Evolutionary conservation across 2,329 filamentous ascomycete species (phyloP), one percentile per base, ranked within the genome.

Genomic region (Balansia obtecta): DNA sequence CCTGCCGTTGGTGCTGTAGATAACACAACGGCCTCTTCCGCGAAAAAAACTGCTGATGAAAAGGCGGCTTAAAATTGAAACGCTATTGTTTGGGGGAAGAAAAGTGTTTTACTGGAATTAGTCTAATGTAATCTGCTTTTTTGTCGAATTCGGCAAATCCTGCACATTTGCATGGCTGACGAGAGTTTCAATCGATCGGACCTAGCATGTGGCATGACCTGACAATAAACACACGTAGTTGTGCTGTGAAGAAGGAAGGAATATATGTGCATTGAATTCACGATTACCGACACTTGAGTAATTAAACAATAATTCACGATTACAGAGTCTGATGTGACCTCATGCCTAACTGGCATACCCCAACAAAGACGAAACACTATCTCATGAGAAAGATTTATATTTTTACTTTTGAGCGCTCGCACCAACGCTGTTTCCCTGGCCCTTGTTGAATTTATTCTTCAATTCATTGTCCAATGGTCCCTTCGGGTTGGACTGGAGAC

Each of bases 401-500:
- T 37, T 48, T 55, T 54, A 50, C 39, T 51, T 47, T 39, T 48
- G 50, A 13, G 39, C 34, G 2, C 10, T 30, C 15, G 40, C 39
- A 15, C 51, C 49, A n/a, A 53, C 49, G 2, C 45, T 41, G 16
- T 56, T 55, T 15, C 54, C 53, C 45, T 52, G 52, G 1, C 53
- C 56, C 70, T 85, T 85, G 50, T 69, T 68, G 48, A 82, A 83
- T 64, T 82, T 85, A 44, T 77, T 72, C 60, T 79, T 69, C 1
- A 81, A 66, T 13, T 72, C 69, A 48, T 85, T 76, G 38, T 84
- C 83, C 46, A 87, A 69, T 1, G 75, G 67, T 3, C 79, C 79
- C 58, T 74, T 75, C 12, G 85, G 85, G 74, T 89, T 89, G 5
- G 79, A 83, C 11, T 68, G 57, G 38, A 86, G 70, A 50, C 69